Evolutionary conservation across 768 basidiomycete genomes (phyloP).

Genomic region (Agaricus sinodeliciosus): DNA sequence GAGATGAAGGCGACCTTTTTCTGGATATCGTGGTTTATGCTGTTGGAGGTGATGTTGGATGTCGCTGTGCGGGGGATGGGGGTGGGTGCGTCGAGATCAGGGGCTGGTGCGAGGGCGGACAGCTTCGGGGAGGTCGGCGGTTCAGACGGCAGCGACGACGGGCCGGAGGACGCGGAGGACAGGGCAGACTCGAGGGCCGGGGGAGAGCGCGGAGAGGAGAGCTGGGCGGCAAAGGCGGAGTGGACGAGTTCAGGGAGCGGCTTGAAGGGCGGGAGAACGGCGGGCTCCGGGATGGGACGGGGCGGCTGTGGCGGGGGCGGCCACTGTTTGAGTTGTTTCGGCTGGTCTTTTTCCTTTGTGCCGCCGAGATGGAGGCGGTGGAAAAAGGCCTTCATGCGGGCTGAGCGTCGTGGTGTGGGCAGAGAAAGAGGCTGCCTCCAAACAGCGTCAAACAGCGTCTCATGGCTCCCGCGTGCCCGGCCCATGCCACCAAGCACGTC

Average conservation of each 20-base stretch:
- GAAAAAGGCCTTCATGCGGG: conserved; percentile 78
- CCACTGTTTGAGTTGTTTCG: conserved; percentile 46
- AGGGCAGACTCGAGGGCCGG: conserved; percentile 21
- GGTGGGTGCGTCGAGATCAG: conserved; percentile 22
- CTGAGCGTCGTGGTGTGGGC: conserved; percentile 2
- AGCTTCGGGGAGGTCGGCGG: not conserved
- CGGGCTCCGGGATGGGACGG: conserved; percentile 30
- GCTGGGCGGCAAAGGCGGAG: conserved; percentile 26
- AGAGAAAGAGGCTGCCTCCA: conserved; percentile 14
- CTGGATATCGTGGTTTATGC: conserved; percentile 40
- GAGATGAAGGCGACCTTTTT: conserved; percentile 90
- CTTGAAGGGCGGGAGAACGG: conserved; percentile 53
- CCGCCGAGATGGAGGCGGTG: conserved; percentile 65
- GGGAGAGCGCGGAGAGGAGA: conserved; percentile 21
- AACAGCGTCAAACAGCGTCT: conserved; percentile 26
- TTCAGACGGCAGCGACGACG: conserved; percentile 17
- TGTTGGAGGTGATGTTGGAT: conserved; percentile 17
- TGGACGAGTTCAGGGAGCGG: conserved; percentile 65
- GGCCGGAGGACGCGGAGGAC: conserved; percentile 24
- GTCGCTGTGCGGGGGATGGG: conserved; percentile 27
- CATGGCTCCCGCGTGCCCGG: conserved; percentile 31
- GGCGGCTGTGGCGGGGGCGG: conserved; percentile 37
- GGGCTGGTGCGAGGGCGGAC: conserved; percentile 8
- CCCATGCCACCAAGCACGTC: conserved; percentile 61
- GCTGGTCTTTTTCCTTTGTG: conserved; percentile 61